Conservation (phyloP, 495 filamentous ascomycete species). For the Cryomyces antarcticus region DNA sequence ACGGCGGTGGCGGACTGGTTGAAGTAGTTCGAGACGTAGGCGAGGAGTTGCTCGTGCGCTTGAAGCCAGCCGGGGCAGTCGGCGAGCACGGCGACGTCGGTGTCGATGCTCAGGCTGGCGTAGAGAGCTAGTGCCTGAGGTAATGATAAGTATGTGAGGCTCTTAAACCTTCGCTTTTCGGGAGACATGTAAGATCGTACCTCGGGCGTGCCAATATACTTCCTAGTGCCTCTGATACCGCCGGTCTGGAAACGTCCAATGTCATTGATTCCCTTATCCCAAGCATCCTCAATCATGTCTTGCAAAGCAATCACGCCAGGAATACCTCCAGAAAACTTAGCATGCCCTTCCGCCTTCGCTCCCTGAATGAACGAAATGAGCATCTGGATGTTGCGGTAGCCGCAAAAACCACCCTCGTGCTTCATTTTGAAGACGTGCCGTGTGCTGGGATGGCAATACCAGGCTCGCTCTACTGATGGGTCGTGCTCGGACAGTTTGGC, state of each 20-base stretch:
- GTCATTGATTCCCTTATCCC: conserved; percentile 68
- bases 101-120: neutral
- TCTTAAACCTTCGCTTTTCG: conserved; percentile 1
- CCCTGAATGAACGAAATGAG: conserved; percentile 56
- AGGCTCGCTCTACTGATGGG: conserved; percentile 40
- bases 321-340: conserved; percentile 36
- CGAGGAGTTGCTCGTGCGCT: conserved; percentile 37
- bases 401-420: conserved; percentile 79
- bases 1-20: conserved; percentile 10
- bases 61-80: conserved; percentile 16
- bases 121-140: too few species aligned
- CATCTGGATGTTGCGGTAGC: conserved; percentile 98
- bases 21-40: conserved; percentile 59
- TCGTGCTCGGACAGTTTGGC: conserved; percentile 52
- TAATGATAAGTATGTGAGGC: neutral
- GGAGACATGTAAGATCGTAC: conserved; percentile 24
- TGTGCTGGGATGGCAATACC: conserved; percentile 56
- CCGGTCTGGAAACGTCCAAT: conserved; percentile 64
- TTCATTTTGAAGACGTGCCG: conserved; percentile 66
- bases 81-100: conserved; percentile 28
- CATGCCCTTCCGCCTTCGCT: conserved; percentile 31
- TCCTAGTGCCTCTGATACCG: conserved; percentile 68
- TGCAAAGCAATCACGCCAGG: conserved; percentile 73
- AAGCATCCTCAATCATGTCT: conserved; percentile 74
- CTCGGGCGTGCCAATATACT: conserved; percentile 92